phyloP scores from a whole-genome alignment of 768 basidiomycete genomes.

The Trametes coccinea region DNA sequence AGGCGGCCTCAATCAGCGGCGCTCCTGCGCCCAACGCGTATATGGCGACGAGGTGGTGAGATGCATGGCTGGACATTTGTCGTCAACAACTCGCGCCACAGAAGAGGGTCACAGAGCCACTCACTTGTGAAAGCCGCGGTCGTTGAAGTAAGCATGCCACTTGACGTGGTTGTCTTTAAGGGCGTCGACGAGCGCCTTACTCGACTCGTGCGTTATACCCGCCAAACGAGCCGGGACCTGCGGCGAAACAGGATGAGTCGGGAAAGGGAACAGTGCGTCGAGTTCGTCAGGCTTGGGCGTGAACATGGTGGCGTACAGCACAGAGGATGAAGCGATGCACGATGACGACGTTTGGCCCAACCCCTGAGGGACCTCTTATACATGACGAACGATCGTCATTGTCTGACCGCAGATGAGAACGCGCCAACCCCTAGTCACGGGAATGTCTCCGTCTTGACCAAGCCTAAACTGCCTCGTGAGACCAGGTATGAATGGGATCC shows the following conservation, averaged over 20 bases:
- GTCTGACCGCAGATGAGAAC: neutral
- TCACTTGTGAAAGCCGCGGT: conserved; percentile 52
- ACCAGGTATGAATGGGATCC: neutral
- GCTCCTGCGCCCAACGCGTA: conserved; percentile 59
- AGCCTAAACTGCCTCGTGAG: conserved; percentile 1
- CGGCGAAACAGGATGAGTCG: neutral
- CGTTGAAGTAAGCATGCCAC: conserved; percentile 52
- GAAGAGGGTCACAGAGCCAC: conserved; percentile 12
- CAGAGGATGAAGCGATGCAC: neutral
- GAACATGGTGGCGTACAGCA: neutral
- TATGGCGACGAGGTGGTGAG: conserved; percentile 29
- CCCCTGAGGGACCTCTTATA: neutral
- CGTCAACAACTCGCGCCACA: neutral
- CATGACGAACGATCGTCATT: neutral
- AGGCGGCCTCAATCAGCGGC: conserved; percentile 43
- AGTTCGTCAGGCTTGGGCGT: conserved; percentile 1
- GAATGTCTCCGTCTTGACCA: neutral
- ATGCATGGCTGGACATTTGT: neutral
- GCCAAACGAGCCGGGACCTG: conserved; percentile 19
- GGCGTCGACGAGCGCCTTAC: conserved; percentile 30
- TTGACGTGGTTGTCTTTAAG: conserved; percentile 51
- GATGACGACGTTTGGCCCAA: neutral
- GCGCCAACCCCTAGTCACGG: neutral
- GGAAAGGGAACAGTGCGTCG: conserved; percentile 12
- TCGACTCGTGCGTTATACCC: conserved; percentile 33